Conservation (phyloP, 2,329 filamentous ascomycete genomes). For the Lasiodiplodia sp. region DNA sequence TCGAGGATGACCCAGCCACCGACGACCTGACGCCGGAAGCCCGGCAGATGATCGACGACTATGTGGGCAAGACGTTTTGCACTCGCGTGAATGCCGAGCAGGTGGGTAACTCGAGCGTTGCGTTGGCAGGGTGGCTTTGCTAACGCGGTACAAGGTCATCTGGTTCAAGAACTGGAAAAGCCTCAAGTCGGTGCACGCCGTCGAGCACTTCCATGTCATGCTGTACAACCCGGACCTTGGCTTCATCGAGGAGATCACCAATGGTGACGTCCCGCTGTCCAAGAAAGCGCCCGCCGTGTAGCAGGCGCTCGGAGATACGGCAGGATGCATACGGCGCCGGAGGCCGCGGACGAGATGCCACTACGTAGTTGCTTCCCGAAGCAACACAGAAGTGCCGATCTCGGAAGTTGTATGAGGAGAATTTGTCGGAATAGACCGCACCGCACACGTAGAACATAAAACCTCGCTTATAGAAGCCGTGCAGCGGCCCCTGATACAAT, state of each 20-base stretch:
- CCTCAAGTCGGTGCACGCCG: conserved; percentile 82
- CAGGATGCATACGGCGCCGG: conserved; percentile 3
- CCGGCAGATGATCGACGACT: conserved; percentile 72
- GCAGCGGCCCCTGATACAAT: neutral
- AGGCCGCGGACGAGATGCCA: neutral
- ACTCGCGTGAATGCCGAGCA: conserved; percentile 57
- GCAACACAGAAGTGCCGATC: conserved; percentile 6
- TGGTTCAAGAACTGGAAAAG: conserved; percentile 96
- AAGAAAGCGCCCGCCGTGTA: conserved; percentile 32
- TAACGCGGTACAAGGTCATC: conserved; percentile 59
- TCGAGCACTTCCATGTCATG: conserved; percentile 97
- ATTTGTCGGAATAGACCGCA: conserved; percentile 2
- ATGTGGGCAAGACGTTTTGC: conserved; percentile 72
- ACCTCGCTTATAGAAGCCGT: conserved; percentile 1
- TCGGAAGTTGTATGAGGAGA: neutral
- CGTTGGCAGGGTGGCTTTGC: conserved; percentile 15
- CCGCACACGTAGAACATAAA: neutral
- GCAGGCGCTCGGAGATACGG: conserved; percentile 3
- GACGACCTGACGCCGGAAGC: conserved; percentile 72
- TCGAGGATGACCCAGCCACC: conserved; percentile 71
- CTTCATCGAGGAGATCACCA: conserved; percentile 75
- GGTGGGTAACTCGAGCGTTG: conserved; percentile 38
- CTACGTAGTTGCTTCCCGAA: neutral
- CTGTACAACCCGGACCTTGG: conserved; percentile 75
- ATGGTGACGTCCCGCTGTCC: conserved; percentile 72